These are phyloP conservation scores for Curvularia sp. DNA, from an alignment of 2,329 filamentous ascomycete genomes.

Conservation along the genomic window DNA sequence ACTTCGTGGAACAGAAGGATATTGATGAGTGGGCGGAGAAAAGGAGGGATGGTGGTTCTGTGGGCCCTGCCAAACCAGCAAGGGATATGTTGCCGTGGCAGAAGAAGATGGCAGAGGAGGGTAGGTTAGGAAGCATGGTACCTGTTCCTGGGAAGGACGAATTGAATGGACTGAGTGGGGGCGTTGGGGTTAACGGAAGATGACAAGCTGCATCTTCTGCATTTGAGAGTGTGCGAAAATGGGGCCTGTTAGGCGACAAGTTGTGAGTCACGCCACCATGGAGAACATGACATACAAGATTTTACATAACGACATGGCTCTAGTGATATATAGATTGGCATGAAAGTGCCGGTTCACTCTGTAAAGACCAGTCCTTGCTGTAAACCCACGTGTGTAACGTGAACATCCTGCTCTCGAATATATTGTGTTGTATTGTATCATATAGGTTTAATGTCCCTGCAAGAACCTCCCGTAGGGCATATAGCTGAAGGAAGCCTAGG, in stretches of 20 bases:
- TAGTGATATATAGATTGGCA: not conserved
- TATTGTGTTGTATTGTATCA: no score
- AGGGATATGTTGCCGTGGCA: slow-evolving; percentile 41
- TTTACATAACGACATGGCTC: not conserved
- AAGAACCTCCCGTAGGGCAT: no score
- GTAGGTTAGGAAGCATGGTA: slow-evolving; percentile 18
- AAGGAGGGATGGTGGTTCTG: slow-evolving; percentile 36
- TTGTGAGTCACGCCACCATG: not conserved
- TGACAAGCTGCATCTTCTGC: not conserved
- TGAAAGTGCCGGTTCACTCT: not conserved
- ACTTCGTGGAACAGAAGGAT: slow-evolving; percentile 43
- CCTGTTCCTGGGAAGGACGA: not conserved
- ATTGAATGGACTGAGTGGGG: not conserved
- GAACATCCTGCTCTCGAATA: not conserved
- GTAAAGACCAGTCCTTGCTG: not conserved
- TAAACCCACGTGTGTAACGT: not conserved
- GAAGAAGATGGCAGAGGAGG: slow-evolving; percentile 33
- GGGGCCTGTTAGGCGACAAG: not conserved
- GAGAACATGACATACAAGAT: not conserved
- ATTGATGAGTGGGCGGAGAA: slow-evolving; percentile 42
- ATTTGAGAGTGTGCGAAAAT: not conserved
- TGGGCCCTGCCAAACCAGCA: slow-evolving; percentile 36
- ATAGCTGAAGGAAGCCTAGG: no score
- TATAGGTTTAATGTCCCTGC: no score
- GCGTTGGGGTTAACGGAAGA: not conserved